Evolutionary conservation across 1,284 basidiomycete species (phyloP), one percentile per base, ranked within the genome.

Genomic region (Pisolithus thermaeus): DNA sequence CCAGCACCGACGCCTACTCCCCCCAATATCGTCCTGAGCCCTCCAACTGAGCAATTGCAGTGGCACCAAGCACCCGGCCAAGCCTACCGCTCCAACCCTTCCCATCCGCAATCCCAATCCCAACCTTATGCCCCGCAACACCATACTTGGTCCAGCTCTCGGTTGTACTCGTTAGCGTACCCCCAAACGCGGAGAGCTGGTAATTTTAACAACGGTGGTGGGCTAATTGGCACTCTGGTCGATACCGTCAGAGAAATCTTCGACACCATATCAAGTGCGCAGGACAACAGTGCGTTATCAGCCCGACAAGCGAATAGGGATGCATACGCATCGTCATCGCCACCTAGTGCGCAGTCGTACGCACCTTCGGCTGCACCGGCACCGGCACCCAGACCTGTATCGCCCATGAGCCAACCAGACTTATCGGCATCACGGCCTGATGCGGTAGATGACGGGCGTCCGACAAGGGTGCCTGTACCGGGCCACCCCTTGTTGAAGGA

Each of bases 401-500:
- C 51, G 53, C 12, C 46, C 54, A 27, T 40, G 39, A 7, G 51
- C 62, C 46, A 69, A 43, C 47, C 68, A 37, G 27, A 46, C 41
- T 50, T 57, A 37, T 28, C 60, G 32, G 32, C 58, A 44, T 27
- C 54, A 44, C 32, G 32, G 12, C 32, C 12, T 35, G 37, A 49
- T 39, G 30, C 59, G 12, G 59, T 66, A 1, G 72, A 80, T 47
- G 80, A 84, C 53, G 76, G 76, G 7, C 70, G 71, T 3, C 87
- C 87, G 0, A 90, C 87, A 1, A 73, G 64, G 3, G 71, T 63
- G 6, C 86, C 87, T 1, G 72, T 74, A 0, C 77, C 82, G 0
- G 87, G 88, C 0, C 81, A 80, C 55, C 82, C 84, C 0, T 67
- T 88, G 9, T 64, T 90, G 51, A 70, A 72, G 32, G 66, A 78